Base-by-base conservation (phyloP, 129 eudicot species). In the Pulicaria dysenterica region DNA sequence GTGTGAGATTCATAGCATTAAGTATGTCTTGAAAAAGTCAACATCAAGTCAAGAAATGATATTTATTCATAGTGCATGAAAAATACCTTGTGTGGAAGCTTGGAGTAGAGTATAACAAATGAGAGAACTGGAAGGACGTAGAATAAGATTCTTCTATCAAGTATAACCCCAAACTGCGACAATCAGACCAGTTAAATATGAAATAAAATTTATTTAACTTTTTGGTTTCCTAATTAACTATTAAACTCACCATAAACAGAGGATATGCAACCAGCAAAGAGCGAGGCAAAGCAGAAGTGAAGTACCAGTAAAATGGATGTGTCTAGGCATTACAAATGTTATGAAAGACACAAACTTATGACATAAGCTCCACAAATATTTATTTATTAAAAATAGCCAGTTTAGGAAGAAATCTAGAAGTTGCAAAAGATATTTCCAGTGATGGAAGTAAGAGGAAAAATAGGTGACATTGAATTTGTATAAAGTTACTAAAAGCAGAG, bases 81-180 rank as follows among this genome's bases (percentile, higher is more conserved):
- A 51, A 51, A 67, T 87, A 94, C 99, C 99, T 95, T 95, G 81
- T 95, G 99, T 16, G 99, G 99, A 72, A 95, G 97, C 81, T 95
- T 95, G 55, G 99, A 95, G 73, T 95, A 95, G 49, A 95, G 94
- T 70, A 88, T 56, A 74, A 90, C 82, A 75, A 95, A 95, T n/a
- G 91, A 84, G 48, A 95, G 41, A 81, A 83, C 88, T 37, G 99
- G 99, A 64, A 95, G 64, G 13, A 88, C 10, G 50, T 90, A 95
- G 54, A 82, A 69, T 45, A 73, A 36, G 78, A 90, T 66, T 83
- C 99, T 90, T 79, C 96, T 79, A 69, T 95, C 99, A 79, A 95
- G 90, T 34, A 88, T 59, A 79, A 71, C 80, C 51, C 96, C 97
- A 62, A 95, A 67, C 99, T 94, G 96, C 79, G 72, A 81, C 19